Evolutionary conservation across 768 basidiomycete genomes (phyloP).

Genomic region (Hebeloma cylindrosporum): DNA sequence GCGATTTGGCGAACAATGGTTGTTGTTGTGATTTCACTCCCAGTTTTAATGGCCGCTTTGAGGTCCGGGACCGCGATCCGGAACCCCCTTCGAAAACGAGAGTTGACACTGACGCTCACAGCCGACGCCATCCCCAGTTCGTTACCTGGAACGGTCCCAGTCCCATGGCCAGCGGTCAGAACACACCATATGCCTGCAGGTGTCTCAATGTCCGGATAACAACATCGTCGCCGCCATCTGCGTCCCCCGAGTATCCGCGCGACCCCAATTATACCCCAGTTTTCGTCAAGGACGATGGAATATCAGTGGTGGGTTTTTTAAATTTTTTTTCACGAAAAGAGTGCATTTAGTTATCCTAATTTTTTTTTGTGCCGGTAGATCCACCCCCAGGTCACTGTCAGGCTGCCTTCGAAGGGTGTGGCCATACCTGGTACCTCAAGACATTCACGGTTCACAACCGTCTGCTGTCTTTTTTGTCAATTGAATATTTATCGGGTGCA

Average conservation of each 20-base stretch:
- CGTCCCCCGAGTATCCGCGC: conserved; percentile 31
- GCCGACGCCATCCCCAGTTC: conserved; percentile 18
- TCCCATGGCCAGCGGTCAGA: conserved; percentile 32
- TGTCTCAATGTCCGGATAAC: conserved; percentile 72
- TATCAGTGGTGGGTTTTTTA: conserved; percentile 59
- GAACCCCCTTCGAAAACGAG: conserved; percentile 32
- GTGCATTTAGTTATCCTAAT: conserved; percentile 5
- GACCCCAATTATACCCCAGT: conserved; percentile 50
- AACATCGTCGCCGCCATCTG: conserved; percentile 32
- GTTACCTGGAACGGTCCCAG: conserved; percentile 10
- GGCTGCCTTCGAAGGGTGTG: conserved; percentile 51
- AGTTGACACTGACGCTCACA: conserved; percentile 24
- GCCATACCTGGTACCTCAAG: conserved; percentile 45
- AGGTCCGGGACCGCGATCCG: conserved; percentile 42
- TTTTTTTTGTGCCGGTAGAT: conserved; percentile 38
- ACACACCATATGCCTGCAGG: conserved; percentile 52
- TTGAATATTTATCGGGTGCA: conserved; percentile 66
- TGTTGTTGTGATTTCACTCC: conserved; percentile 7
- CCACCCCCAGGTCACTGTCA: conserved; percentile 70
- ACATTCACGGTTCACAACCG: conserved; percentile 57
- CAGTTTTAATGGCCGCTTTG: conserved; percentile 26
- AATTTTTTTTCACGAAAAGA: conserved; percentile 5
- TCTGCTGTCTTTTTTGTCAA: conserved; percentile 72
- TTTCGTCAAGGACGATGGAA: conserved; percentile 67
- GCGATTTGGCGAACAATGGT: conserved; percentile 16